Evolutionary conservation across 2,329 filamentous ascomycete genomes (phyloP).

Genomic region (Talaromyces piceae): DNA sequence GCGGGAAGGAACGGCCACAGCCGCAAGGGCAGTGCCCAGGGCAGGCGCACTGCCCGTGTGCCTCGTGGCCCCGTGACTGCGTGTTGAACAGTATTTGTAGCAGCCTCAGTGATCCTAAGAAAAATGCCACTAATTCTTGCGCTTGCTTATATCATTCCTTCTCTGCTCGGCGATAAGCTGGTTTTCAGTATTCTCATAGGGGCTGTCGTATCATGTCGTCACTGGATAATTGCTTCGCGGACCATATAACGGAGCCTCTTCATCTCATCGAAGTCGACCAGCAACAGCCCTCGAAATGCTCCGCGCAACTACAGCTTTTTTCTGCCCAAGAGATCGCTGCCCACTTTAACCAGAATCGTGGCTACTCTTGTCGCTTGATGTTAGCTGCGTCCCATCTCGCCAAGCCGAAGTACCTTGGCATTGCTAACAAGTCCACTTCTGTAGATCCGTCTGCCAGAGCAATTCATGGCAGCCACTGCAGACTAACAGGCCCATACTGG

Average conservation of each 20-base stretch:
- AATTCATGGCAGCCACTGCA: slow-evolving; percentile 22
- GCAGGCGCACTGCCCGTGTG: slow-evolving; percentile 1
- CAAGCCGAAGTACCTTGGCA: not conserved
- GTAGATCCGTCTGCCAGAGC: slow-evolving; percentile 20
- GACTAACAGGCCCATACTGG: slow-evolving; percentile 18
- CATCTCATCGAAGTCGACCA: slow-evolving; percentile 5
- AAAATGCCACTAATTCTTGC: not conserved
- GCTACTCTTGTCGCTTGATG: slow-evolving; percentile 9
- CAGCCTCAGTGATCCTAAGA: too few species aligned
- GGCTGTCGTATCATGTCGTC: not conserved
- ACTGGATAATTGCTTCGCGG: slow-evolving; percentile 6
- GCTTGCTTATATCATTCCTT: not conserved
- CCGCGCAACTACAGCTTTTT: slow-evolving; percentile 8
- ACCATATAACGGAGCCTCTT: slow-evolving; percentile 5
- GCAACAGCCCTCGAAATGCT: slow-evolving; percentile 5
- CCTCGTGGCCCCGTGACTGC: slow-evolving; percentile 10
- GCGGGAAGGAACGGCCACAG: not conserved
- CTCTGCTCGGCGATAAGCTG: too few species aligned
- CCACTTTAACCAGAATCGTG: slow-evolving; percentile 1
- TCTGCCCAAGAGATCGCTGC: not conserved
- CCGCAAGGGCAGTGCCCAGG: not conserved
- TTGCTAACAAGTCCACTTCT: slow-evolving; percentile 8
- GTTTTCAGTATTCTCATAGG: too few species aligned
- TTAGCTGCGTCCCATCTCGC: not conserved
- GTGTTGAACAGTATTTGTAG: not conserved